Evolutionary conservation across 1,284 basidiomycete genomes (phyloP).

Genomic region (Trichosporon coremiiforme): DNA sequence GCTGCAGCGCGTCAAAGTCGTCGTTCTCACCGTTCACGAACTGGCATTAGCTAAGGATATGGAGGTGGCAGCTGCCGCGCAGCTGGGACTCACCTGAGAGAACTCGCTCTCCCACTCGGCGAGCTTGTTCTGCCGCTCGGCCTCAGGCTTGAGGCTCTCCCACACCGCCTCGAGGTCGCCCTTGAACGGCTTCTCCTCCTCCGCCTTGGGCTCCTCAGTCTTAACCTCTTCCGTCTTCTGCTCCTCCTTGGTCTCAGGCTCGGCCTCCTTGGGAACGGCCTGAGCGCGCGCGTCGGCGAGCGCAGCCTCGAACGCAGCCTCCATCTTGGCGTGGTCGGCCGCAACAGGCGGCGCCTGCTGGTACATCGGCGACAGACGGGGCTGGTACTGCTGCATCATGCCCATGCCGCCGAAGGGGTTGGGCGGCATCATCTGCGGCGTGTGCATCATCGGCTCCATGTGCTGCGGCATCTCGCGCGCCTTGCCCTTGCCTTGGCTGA

Average conservation of each 20-base stretch:
- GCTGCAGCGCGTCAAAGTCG: constrained; percentile 48
- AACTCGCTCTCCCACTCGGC: constrained; percentile 89
- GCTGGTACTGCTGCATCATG: constrained; percentile 31
- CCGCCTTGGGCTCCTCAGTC: constrained; percentile 56
- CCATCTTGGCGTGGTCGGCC: constrained; percentile 57
- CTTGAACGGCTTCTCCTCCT: constrained; percentile 44
- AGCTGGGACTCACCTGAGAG: constrained; percentile 62
- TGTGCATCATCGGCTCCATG: constrained; percentile 24
- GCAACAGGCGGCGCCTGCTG: constrained; percentile 40
- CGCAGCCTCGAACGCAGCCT: constrained; percentile 75
- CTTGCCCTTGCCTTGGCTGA: constrained; percentile 39
- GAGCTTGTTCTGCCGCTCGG: constrained; percentile 63
- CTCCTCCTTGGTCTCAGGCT: constrained; percentile 34
- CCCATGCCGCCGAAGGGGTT: constrained; percentile 28
- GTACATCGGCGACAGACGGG: constrained; percentile 30
- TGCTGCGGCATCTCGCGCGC: constrained; percentile 28
- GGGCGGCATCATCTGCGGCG: constrained; percentile 22
- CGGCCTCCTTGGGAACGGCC: constrained; percentile 15
- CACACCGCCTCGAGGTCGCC: constrained; percentile 58
- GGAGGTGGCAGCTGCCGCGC: constrained; percentile 15
- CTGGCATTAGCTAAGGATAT: constrained; percentile 26
- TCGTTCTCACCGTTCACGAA: constrained; percentile 55
- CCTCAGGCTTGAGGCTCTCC: constrained; percentile 58
- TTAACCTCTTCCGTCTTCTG: constrained; percentile 59
- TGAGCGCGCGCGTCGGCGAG: constrained; percentile 66